Evolutionary conservation across 2,329 filamentous ascomycete genomes (phyloP), one percentile per base, ranked within the genome.

Genomic region (Eutypa lata): DNA sequence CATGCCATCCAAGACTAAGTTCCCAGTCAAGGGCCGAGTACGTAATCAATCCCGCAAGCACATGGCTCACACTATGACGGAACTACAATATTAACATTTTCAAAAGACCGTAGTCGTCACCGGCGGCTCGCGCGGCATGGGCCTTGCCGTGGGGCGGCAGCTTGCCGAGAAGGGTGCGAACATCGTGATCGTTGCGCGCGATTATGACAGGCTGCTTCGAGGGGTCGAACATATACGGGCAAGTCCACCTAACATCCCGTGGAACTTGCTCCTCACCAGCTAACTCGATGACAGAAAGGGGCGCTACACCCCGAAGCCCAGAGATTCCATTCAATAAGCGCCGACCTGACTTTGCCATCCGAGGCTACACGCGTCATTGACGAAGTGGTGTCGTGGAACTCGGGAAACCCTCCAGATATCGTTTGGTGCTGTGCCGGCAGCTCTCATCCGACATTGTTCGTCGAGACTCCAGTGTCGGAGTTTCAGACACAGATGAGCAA

Each of bases 91-190:
- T 14, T 35, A 35, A 35, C 31, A 7, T 35, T 7, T 35, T 7
- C 14, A 35, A 8, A 59, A 89, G 86, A 89, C 86, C 2, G 78
- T 87, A 10, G 68, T 90, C 37, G 76, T 90, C 50, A 90, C 88
- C 0, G 87, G 88, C 45, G 86, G 81, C 33, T 90, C 87, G 1
- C 82, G 87, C 61, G 88, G 87, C 51, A 84, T 89, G 79, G 88
- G 87, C 35, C 78, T 80, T 59, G 79, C 78, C 33, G 73, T 84
- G 24, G 87, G 79, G 2, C 76, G 79, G 46, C 73, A 87, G 45
- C 77, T 90, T 19, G 78, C 87, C 3, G 72, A 75, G 40, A 86
- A 84, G 68, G 87, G 88, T 47, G 87, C 87, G 14, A 84, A 87
- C 63, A 71, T 91, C 37, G 78, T 87, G 26, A 82, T 90, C 57